Conservation (phyloP, 257 asterid species). For the Eustoma russellianum region DNA sequence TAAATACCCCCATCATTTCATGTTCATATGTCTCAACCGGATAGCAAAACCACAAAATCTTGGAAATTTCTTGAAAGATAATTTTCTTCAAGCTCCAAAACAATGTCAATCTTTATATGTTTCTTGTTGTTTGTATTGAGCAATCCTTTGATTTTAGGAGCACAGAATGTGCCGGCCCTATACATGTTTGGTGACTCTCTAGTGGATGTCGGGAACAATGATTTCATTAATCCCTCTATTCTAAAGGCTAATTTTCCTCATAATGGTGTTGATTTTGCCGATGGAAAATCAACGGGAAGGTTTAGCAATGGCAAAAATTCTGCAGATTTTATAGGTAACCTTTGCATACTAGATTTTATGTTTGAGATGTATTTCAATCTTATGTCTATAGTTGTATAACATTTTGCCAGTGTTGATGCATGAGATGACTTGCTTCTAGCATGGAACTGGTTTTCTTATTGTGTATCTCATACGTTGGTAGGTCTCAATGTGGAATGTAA, state of each 20-base stretch:
- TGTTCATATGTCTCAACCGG: background rate
- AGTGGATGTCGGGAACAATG: constrained; percentile 69
- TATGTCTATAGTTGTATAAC: too few species aligned
- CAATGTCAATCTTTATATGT: constrained; percentile 8
- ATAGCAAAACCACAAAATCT: background rate
- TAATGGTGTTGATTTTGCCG: constrained; percentile 56
- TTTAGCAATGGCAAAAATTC: constrained; percentile 69
- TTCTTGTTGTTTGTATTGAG: constrained; percentile 12
- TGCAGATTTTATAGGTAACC: constrained; percentile 62
- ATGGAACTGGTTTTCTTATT: too few species aligned
- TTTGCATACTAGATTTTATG: background rate
- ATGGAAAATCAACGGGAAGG: constrained; percentile 52
- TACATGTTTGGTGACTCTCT: constrained; percentile 74
- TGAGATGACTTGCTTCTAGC: too few species aligned
- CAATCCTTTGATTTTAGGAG: constrained; percentile 24
- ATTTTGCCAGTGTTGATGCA: too few species aligned
- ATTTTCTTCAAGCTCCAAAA: background rate
- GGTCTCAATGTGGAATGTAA: too few species aligned
- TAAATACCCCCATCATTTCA: background rate
- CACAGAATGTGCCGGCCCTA: constrained; percentile 30
- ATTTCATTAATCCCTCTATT: constrained; percentile 33
- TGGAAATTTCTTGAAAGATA: background rate
- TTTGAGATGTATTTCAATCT: too few species aligned
- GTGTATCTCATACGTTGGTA: too few species aligned
- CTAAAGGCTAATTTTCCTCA: constrained; percentile 50